phyloP scores from a whole-genome alignment of 495 filamentous ascomycete genomes.

The Penicillium macrosclerotiorum region DNA sequence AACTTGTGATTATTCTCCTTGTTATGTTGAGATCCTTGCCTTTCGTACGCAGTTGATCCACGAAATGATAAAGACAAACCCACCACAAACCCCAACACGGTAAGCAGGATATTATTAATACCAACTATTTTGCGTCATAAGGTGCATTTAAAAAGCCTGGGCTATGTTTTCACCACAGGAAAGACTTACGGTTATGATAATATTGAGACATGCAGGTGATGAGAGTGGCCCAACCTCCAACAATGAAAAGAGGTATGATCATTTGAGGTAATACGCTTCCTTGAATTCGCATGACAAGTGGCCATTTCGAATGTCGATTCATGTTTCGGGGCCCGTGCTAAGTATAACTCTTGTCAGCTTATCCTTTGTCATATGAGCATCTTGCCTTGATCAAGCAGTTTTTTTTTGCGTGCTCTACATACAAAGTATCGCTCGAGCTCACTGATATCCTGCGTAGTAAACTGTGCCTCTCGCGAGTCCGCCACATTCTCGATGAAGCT shows the following conservation, averaged over 20 bases:
- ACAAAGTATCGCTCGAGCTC: slow-evolving; percentile 47
- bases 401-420: slow-evolving; percentile 19
- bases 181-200: slow-evolving; percentile 47
- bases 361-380: too few species aligned
- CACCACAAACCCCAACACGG: slow-evolving; percentile 86
- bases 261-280: slow-evolving; percentile 78
- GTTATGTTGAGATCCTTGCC: slow-evolving; percentile 29
- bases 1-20: background rate
- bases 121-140: slow-evolving; percentile 31
- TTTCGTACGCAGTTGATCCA: slow-evolving; percentile 81
- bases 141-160: background rate
- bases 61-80: slow-evolving; percentile 80
- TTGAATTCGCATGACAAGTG: slow-evolving; percentile 73
- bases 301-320: slow-evolving; percentile 76
- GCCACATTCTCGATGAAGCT: slow-evolving; percentile 41
- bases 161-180: too few species aligned
- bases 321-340: slow-evolving; percentile 66
- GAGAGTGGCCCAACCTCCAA: slow-evolving; percentile 66
- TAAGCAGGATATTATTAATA: slow-evolving; percentile 70
- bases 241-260: slow-evolving; percentile 67
- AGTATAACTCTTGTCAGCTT: too few species aligned
- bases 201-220: slow-evolving; percentile 63
- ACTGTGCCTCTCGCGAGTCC: slow-evolving; percentile 37
- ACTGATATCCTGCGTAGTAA: slow-evolving; percentile 29
- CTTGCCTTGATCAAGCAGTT: too few species aligned